phyloP scores from a whole-genome alignment of 148 eudicot genomes.

The Rhododendron ferrugineum region DNA sequence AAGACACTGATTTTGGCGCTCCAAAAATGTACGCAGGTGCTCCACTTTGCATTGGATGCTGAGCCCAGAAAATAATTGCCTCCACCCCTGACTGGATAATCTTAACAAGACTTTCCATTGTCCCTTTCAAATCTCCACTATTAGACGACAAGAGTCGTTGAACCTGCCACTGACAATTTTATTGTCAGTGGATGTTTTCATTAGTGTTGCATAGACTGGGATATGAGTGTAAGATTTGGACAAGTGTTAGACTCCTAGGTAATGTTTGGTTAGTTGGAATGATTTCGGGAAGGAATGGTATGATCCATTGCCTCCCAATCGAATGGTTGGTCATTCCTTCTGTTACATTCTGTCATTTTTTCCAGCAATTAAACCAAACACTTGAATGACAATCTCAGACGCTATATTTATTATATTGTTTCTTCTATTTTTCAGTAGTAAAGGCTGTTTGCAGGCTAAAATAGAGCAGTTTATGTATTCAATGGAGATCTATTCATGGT shows the following conservation, averaged over 20 bases:
- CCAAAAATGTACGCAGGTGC: no score
- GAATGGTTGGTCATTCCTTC: neutral
- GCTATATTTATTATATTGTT: neutral
- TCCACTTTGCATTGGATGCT: no score
- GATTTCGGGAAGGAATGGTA: neutral
- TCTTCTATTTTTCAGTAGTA: neutral
- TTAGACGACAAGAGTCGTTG: slow-evolving; percentile 40
- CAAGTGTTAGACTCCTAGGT: neutral
- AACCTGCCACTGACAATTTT: slow-evolving; percentile 45
- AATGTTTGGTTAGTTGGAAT: neutral
- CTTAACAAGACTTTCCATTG: slow-evolving; percentile 55
- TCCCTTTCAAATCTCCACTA: slow-evolving; percentile 48
- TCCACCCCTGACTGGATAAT: slow-evolving; percentile 83
- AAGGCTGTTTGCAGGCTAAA: neutral
- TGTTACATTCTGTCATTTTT: neutral
- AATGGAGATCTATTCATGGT: neutral
- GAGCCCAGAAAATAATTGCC: slow-evolving; percentile 84
- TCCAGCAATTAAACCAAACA: neutral
- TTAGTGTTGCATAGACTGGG: neutral
- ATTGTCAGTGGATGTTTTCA: neutral
- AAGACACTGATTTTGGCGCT: no score
- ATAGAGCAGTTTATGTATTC: neutral
- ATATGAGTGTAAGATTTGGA: neutral
- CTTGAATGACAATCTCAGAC: neutral
- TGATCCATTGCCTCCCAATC: neutral